Base-by-base conservation (phyloP, 192 early-diverging fungal species). In the Linnemannia hyalina region DNA sequence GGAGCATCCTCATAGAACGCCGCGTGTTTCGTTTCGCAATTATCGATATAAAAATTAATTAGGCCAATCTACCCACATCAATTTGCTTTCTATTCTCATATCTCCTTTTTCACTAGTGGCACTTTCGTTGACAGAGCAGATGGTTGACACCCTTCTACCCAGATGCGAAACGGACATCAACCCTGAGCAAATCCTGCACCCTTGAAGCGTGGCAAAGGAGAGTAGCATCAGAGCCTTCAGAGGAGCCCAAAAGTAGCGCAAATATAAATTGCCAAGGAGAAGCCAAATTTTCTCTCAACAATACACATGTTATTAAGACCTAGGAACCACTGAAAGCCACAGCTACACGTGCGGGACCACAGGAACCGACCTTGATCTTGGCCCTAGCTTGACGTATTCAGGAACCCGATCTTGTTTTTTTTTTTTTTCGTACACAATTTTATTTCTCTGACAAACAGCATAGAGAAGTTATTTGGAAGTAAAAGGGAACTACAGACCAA, bases 71-170 rank as follows among this genome's bases (percentile, higher is more conserved):
- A 16, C 18, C 6, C 18, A 46, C 29, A 40, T 42, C 9, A 74
- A 40, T 35, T 74, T 32, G 1, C 13, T 32, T 57, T 65, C 29
- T 65, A 32, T 65, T 15, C 11, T 11, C 60, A 2, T 15, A 32
- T 65, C n/a, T 40, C 9, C 71, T 41, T 4, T 74, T 44, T 68
- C 0, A 57, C 15, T 80, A 89, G 91, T 91, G 44, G 91, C 90
- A 8, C 76, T 92, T 22, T 85, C 90, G 15, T 72, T 92, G 46
- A 75, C 78, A 20, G 88, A 88, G 26, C 91, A 92, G 70, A 78
- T 92, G 20, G 73, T 91, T 2, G 86, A 89, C n/a, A 57, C n/a
- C 2, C 68, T 75, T 46, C 38, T 86, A 22, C 84, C 84, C 36
- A 57, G 79, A 23, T 86, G 84, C 46, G 79, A 86, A 47, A 86